A percentile compares a stretch with the other conserved stretches of the same genome.
Evolutionary conservation across 2,329 filamentous ascomycete genomes (phyloP).

Genomic region (Aspergillus costaricaensis): DNA sequence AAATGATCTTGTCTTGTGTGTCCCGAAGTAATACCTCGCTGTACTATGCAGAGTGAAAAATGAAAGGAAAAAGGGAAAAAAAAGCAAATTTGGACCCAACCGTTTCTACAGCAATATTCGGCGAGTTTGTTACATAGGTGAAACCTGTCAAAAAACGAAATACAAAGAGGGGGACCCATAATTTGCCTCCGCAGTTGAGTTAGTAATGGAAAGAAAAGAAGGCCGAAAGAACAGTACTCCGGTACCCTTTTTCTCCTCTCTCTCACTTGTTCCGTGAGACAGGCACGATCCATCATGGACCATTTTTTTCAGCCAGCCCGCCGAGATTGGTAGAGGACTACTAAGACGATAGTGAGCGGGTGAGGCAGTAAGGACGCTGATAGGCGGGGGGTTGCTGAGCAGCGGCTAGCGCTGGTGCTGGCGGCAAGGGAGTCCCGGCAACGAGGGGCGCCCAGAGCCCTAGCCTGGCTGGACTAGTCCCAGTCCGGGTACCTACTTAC

Average conservation of each 20-base stretch:
- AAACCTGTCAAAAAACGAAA: constrained; percentile 21
- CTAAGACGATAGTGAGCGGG: constrained; percentile 16
- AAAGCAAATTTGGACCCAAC: background rate
- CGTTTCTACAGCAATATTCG: constrained; percentile 13
- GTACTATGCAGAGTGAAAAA: background rate
- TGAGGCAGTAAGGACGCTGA: constrained; percentile 26
- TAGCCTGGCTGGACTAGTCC: constrained; percentile 11
- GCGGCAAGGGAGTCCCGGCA: constrained; percentile 45
- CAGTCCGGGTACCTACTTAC: constrained; percentile 13
- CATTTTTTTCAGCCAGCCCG: constrained; percentile 23
- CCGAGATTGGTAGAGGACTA: constrained; percentile 10
- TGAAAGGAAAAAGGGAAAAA: background rate
- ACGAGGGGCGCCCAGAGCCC: constrained; percentile 25
- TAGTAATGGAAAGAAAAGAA: constrained; percentile 12
- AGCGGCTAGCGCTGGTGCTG: constrained; percentile 32
- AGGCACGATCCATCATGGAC: constrained; percentile 23
- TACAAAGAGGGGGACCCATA: constrained; percentile 1
- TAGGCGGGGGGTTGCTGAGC: constrained; percentile 38
- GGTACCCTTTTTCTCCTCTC: too few relatives aligned
- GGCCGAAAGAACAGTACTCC: background rate
- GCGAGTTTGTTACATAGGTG: constrained; percentile 13
- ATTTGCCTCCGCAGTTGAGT: constrained; percentile 1
- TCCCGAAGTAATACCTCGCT: too few relatives aligned
- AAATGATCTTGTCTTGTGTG: too few relatives aligned
- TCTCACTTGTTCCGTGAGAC: constrained; percentile 20